Conservation (phyloP, 805 yeast species). For the Candida gorgasii region DNA sequence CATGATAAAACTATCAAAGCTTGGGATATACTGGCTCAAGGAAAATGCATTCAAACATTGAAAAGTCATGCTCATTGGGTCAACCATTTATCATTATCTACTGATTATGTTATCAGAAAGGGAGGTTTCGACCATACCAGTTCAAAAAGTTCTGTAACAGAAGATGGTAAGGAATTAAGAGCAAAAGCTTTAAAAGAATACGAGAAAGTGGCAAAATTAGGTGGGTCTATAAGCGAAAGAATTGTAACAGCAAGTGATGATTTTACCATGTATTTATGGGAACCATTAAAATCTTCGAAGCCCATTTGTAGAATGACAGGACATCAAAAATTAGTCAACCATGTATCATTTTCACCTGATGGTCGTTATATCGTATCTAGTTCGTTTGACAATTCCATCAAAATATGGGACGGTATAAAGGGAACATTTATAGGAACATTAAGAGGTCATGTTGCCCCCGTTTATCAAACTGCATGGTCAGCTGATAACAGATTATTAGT, state of each 20-base stretch:
- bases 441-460: slow-evolving; percentile 97
- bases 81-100: slow-evolving; percentile 86
- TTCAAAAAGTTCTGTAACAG: slow-evolving; percentile 38
- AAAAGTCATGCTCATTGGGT: slow-evolving; percentile 98
- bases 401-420: slow-evolving; percentile 92
- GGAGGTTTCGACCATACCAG: slow-evolving; percentile 83
- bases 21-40: slow-evolving; percentile 79
- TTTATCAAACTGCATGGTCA: slow-evolving; percentile 97
- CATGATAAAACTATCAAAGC: slow-evolving; percentile 93
- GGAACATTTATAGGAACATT: slow-evolving; percentile 89
- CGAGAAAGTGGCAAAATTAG: slow-evolving; percentile 60
- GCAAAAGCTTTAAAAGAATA: slow-evolving; percentile 59
- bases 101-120: slow-evolving; percentile 82
- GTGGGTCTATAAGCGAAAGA: slow-evolving; percentile 63
- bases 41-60: slow-evolving; percentile 74
- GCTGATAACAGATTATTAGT: slow-evolving; percentile 89
- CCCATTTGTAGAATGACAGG: slow-evolving; percentile 96
- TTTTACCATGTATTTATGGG: slow-evolving; percentile 97
- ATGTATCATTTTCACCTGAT: slow-evolving; percentile 94
- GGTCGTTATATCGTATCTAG: slow-evolving; percentile 89
- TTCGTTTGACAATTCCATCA: slow-evolving; percentile 92
- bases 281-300: slow-evolving; percentile 74
- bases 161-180: slow-evolving; percentile 29
- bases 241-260: slow-evolving; percentile 96
- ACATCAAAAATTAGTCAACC: slow-evolving; percentile 94